Base-by-base conservation (phyloP, 768 basidiomycete genomes). In the Mycena alexandri region DNA sequence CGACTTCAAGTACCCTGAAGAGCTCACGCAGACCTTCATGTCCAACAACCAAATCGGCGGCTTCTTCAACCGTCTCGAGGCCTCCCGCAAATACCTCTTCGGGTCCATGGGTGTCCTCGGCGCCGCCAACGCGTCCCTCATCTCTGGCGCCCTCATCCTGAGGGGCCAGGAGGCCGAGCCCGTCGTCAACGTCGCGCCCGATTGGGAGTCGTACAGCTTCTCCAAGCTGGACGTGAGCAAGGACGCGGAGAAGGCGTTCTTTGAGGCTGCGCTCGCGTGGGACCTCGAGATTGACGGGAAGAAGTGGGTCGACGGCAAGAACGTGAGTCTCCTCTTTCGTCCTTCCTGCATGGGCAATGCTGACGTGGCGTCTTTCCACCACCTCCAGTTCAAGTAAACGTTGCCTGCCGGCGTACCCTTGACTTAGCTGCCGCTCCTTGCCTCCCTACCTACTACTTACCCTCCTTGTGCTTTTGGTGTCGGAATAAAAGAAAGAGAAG, bases 41-140 rank as follows among this genome's bases (percentile, higher is more conserved):
- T 96, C 94, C 66, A 87, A 89, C 68, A 98, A 98, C 87, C 93
- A 93, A 80, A 89, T 98, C 75, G 89, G 89, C 65, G 97, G 97
- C 19, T 95, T 97, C 90, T 98, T 96, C 89, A 94, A 96, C 87
- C 94, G 98, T 64, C 90, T 99, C 11, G 98, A 99, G 83, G 98
- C 90, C 12, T 95, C 96, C 24, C 92, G 97, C 80, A 97, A 98
- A 81, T 97, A 98, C 85, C 87, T 96, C 71, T 98, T 98, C 79
- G 97, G 91, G 16, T 96, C 94, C 48, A 79, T 95, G 51, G 95
- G 94, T 78, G 98, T 99, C 22, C 89, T 96, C 65, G 97, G 98
- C 76, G 80, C 82, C 74, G 57, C 84, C 77, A 93, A 93, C 81
- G 84, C 93, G 81, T 93, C 91, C 44, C 61, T 92, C 77, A 95